phyloP scores from a whole-genome alignment of 441 rosid genomes.

The Mallotus repandus region DNA sequence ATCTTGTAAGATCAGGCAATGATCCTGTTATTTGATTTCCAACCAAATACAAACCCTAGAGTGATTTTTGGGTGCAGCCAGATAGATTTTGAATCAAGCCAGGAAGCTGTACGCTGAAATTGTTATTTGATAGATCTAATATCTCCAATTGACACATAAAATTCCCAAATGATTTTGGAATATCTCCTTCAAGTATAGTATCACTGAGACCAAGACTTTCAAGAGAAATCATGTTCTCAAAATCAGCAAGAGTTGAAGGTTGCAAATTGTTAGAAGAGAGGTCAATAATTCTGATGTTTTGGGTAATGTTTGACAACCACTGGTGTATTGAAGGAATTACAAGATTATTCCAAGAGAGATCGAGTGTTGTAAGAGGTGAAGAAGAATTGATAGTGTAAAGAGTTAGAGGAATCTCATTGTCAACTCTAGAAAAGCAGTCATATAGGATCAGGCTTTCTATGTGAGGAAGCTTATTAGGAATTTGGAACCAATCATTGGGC shows the following conservation, averaged over 20 bases:
- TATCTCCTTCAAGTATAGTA: slow-evolving; percentile 6
- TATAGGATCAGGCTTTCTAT: neutral
- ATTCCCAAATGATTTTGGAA: slow-evolving; percentile 13
- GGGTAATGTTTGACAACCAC: neutral
- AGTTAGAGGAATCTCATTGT: neutral
- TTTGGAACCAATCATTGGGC: slow-evolving; percentile 9
- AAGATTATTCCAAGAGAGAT: neutral
- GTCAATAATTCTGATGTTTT: neutral
- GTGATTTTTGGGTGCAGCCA: slow-evolving; percentile 15
- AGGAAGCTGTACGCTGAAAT: slow-evolving; percentile 2
- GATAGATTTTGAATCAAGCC: neutral
- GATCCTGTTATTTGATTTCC: slow-evolving; percentile 12
- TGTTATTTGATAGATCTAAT: neutral
- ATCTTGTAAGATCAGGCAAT: slow-evolving; percentile 8
- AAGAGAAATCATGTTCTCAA: slow-evolving; percentile 8
- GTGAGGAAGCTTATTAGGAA: slow-evolving; percentile 10
- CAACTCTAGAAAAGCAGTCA: neutral
- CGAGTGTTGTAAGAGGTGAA: slow-evolving; percentile 1
- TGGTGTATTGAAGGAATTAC: neutral
- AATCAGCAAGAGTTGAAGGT: neutral
- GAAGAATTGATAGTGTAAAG: slow-evolving; percentile 15
- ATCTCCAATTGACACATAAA: neutral
- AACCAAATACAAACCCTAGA: neutral
- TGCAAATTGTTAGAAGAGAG: slow-evolving; percentile 9
- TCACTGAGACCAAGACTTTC: slow-evolving; percentile 5